phyloP scores from a whole-genome alignment of 108 stramenopile species.

The Cyclotella choctawhatcheeana region DNA sequence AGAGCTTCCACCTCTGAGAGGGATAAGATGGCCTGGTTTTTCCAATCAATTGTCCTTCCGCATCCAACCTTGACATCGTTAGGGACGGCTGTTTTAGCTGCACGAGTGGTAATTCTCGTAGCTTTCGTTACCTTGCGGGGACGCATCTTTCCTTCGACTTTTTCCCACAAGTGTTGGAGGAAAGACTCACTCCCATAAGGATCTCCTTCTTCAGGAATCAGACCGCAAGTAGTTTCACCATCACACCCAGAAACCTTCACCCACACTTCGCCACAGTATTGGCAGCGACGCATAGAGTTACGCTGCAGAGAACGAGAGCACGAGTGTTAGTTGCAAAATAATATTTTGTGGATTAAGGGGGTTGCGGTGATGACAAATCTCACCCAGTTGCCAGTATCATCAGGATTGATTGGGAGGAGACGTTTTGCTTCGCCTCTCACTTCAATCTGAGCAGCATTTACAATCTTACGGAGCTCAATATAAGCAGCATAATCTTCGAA shows the following conservation, averaged over 20 bases:
- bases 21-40: slow-evolving; percentile 32
- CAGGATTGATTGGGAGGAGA: slow-evolving; percentile 21
- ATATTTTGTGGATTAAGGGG: neutral
- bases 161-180: slow-evolving; percentile 7
- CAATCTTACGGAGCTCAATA: slow-evolving; percentile 24
- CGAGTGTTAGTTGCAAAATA: neutral
- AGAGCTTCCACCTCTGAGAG: slow-evolving; percentile 25
- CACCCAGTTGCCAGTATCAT: slow-evolving; percentile 28
- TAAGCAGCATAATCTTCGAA: slow-evolving; percentile 24
- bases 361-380: neutral
- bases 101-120: neutral
- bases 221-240: slow-evolving; percentile 35
- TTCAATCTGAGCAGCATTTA: slow-evolving; percentile 19
- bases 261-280: slow-evolving; percentile 42
- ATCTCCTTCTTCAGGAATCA: slow-evolving; percentile 20
- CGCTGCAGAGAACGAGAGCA: neutral
- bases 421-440: slow-evolving; percentile 26
- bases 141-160: slow-evolving; percentile 3
- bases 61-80: slow-evolving; percentile 18
- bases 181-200: slow-evolving; percentile 12
- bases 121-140: neutral
- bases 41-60: slow-evolving; percentile 23
- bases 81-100: neutral
- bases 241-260: slow-evolving; percentile 33
- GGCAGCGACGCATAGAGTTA: slow-evolving; percentile 25